These are phyloP conservation scores for Rhynchosporium agropyri DNA, from an alignment of 2,329 filamentous ascomycete species.

Conservation along the genomic window DNA sequence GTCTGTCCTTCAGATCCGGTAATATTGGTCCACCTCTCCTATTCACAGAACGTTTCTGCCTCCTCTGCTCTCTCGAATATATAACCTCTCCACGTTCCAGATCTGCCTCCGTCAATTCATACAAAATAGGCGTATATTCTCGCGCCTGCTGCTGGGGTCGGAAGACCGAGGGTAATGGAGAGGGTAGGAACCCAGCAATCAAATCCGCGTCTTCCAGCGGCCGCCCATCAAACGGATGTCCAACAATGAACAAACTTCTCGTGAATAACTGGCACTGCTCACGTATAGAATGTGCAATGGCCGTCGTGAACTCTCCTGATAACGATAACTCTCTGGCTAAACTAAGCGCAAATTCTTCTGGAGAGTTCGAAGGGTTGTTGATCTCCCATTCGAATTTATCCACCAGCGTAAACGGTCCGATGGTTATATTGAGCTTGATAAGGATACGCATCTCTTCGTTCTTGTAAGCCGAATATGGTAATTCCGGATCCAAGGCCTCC, in stretches of 20 bases:
- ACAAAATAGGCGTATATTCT: constrained; percentile 90
- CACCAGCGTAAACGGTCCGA: constrained; percentile 88
- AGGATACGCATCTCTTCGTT: constrained; percentile 98
- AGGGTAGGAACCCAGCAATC: constrained; percentile 79
- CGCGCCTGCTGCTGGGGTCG: constrained; percentile 90
- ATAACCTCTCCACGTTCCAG: constrained; percentile 89
- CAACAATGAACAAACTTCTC: constrained; percentile 87
- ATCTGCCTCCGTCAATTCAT: constrained; percentile 89
- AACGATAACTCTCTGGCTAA: constrained; percentile 91
- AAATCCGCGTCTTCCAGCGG: constrained; percentile 92
- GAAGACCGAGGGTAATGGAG: constrained; percentile 81
- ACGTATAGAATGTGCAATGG: constrained; percentile 95
- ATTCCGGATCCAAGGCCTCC: constrained; percentile 83
- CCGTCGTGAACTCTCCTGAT: constrained; percentile 93
- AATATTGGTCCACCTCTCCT: constrained; percentile 87
- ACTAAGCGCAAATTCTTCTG: constrained; percentile 87
- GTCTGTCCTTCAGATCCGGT: constrained; percentile 94
- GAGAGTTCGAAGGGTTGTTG: constrained; percentile 90
- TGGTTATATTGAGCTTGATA: constrained; percentile 96
- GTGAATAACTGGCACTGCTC: constrained; percentile 96
- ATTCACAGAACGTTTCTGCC: constrained; percentile 95
- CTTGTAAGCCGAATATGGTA: constrained; percentile 93
- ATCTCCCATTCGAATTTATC: constrained; percentile 99
- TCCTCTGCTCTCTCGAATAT: constrained; percentile 88
- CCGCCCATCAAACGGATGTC: constrained; percentile 92